Evolutionary conservation across 108 stramenopile species (phyloP).

Genomic region (Cafeteria roenbergensis): DNA sequence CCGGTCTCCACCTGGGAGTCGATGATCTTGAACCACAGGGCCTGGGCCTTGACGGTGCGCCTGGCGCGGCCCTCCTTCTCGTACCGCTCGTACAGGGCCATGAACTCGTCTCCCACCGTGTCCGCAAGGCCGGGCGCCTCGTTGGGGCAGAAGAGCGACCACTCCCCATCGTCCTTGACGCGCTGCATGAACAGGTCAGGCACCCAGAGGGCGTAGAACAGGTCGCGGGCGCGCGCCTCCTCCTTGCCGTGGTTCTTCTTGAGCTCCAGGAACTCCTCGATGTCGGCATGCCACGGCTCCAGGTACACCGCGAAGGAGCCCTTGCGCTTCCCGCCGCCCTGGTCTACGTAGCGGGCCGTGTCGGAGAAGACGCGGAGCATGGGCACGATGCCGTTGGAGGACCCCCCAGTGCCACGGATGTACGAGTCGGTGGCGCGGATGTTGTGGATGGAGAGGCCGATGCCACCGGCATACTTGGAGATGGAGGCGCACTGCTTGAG

Average conservation of each 20-base stretch:
- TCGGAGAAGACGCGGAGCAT: constrained; percentile 99
- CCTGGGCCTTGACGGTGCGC: constrained; percentile 79
- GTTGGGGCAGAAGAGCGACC: constrained; percentile 91
- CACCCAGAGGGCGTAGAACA: constrained; percentile 97
- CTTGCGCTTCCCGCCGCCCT: constrained; percentile 97
- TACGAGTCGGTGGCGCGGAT: constrained; percentile 77
- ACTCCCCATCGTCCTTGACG: constrained; percentile 72
- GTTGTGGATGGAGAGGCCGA: constrained; percentile 83
- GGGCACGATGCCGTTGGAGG: constrained; percentile 95
- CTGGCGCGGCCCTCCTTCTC: constrained; percentile 78
- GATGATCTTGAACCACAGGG: constrained; percentile 92
- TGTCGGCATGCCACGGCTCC: constrained; percentile 99
- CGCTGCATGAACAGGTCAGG: constrained; percentile 97
- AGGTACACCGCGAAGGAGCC: constrained; percentile 92
- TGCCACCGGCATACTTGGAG: constrained; percentile 97
- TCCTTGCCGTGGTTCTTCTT: constrained; percentile 98
- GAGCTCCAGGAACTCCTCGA: constrained; percentile 84
- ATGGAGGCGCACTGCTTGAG: constrained; percentile 95
- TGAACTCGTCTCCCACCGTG: constrained; percentile 73
- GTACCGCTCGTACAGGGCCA: constrained; percentile 77
- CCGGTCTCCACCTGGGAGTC: constrained; percentile 98
- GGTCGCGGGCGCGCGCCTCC: constrained; percentile 77
- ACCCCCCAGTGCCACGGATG: constrained; percentile 93
- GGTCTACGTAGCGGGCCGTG: constrained; percentile 94
- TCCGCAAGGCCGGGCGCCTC: constrained; percentile 85